Evolutionary conservation across 164 flowering plant species (phyloP), one percentile per base, ranked within the genome.

Genomic region (Magnolia changhungtana): DNA sequence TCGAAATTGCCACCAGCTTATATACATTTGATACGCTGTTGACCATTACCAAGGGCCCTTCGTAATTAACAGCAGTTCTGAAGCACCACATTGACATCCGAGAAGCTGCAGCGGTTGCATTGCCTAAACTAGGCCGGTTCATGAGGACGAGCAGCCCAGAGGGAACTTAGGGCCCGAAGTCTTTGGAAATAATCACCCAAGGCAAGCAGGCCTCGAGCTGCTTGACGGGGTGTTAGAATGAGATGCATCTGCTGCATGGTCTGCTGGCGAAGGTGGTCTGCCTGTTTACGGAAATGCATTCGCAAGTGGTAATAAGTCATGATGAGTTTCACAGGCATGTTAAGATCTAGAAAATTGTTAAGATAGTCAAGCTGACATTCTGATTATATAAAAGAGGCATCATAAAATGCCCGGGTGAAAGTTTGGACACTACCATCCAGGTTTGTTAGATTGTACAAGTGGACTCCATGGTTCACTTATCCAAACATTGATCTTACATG

Each of bases 181-280:
- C 97, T 92, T 78, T 90, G 95, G 82, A 89, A 90, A 80, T 91
- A 92, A 81, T 95, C 96, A 1, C 97, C 97, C 74, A 92, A 80
- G 10, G 89, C 92, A 50, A 95, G 87, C 81, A 95, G 82, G 51
- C 90, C 92, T 71, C 88, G 84, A 45, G 97, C 98, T 67, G 95
- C 88, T 85, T 95, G 97, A 18, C 92, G 91, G 18, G 81, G 83
- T 20, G 96, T 95, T 37, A 95, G 83, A 78, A 90, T 89, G 63
- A 82, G 84, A 19, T 77, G 78, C 90, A 92, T 90, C 78, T 89
- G 97, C 78, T 84, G 88, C 76, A 94, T 80, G 7, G 95, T 87
- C 81, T 84, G 90, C 75, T 86, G 90, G 7, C 97, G 92, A 67
- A 94, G 88, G 80, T 94, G 89, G 78, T 94, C 98, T 11, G 98